Evolutionary conservation across 495 filamentous ascomycete genomes (phyloP), one percentile per base, ranked within the genome.

Genomic region (Sphaerosporella brunnea): DNA sequence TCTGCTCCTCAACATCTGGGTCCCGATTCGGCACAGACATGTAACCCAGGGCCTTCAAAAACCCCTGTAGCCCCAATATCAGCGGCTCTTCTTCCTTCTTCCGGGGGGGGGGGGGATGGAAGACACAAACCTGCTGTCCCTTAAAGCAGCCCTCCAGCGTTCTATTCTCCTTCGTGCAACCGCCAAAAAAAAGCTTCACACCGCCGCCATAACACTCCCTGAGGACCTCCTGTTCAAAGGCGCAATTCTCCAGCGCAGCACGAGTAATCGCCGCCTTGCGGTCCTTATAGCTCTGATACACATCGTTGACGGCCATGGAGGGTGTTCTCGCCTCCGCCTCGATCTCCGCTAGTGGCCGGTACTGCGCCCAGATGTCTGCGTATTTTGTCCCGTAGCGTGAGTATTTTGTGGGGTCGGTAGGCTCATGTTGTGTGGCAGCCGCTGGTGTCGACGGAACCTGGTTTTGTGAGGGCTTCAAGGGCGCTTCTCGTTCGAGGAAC

Each of bases 191-290:
- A 36, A 75, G 69, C 41, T 69, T 70, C 19, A 65, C 66, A 28
- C 85, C 84, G 35, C 65, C 68, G 47, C 69, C 66, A 66, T 83
- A 92, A 67, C 90, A 97, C 2, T 75, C 66, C 41, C 71, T 71
- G 65, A 87, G 72, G 20, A 71, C 76, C 54, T 77, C 65, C 63
- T 93, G 80, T 64, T 95, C 85, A 45, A 83, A 52, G 0, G 84
- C 80, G 66, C 90, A 97, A 62, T 95, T 97, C 67, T 96, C 92
- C 53, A 93, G 67, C 11, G 90, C 90, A 5, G 82, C 83, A 16
- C 73, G 70, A 16, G 82, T 81, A 45, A 96, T 84, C 45, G 72
- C 68, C 16, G 73, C 73, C 55, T 79, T 81, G 49, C 84, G 80
- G 58, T 82, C 73, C 63, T 93, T 93, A 70, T 79, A 86, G 19